Conservation (phyloP, 768 basidiomycete species). For the Phanerodontia chrysosporium region DNA sequence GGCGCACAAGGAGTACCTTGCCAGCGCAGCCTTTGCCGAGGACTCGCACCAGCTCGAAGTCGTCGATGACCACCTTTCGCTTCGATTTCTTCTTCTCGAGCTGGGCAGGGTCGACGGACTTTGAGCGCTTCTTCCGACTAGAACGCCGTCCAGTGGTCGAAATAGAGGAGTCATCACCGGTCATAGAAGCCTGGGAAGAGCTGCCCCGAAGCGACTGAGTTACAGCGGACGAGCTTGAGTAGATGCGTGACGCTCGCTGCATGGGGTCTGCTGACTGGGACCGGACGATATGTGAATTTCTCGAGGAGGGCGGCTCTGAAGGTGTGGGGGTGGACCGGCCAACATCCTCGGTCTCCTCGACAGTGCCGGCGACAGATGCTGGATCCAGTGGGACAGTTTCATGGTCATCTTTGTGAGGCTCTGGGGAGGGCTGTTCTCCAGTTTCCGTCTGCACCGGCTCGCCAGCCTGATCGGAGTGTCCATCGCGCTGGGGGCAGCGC, state of each 20-base stretch:
- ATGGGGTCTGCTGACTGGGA: constrained; percentile 83
- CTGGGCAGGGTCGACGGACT: constrained; percentile 40
- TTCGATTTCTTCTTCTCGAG: constrained; percentile 47
- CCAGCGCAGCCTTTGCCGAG: constrained; percentile 97
- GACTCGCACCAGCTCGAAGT: constrained; percentile 97
- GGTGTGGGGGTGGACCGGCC: constrained; percentile 21
- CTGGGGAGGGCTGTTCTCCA: neutral
- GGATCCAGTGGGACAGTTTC: neutral
- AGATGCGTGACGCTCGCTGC: constrained; percentile 56
- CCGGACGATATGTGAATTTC: constrained; percentile 53
- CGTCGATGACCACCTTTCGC: constrained; percentile 76
- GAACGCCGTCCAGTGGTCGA: constrained; percentile 47
- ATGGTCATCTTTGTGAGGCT: neutral
- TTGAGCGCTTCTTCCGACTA: constrained; percentile 51
- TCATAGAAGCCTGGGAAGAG: constrained; percentile 45
- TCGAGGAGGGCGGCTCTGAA: constrained; percentile 23
- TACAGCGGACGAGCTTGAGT: constrained; percentile 44
- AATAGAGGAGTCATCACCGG: constrained; percentile 70
- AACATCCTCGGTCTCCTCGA: constrained; percentile 18
- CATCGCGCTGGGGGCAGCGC: neutral
- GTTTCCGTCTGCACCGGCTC: neutral
- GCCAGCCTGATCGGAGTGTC: neutral
- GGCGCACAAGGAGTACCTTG: constrained; percentile 87
- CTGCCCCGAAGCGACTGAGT: constrained; percentile 21
- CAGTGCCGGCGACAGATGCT: neutral